Evolutionary conservation across 83 land plant genomes (phyloP), one percentile per base, ranked within the genome.

Genomic region (Picea mariana): DNA sequence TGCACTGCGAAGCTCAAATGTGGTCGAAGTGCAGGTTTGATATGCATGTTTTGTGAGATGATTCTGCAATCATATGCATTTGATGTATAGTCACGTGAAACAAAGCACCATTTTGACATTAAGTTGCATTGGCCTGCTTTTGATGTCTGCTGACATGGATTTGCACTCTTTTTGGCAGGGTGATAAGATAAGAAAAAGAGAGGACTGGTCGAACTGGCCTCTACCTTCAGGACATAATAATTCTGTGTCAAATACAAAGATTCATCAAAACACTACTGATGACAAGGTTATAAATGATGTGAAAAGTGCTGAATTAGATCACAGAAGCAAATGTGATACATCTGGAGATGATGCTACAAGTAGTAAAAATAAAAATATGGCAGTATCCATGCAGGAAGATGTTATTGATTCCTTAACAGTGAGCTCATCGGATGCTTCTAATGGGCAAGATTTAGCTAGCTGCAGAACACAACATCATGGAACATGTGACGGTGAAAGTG

Each of bases 11-110:
- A 85, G 83, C 79, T 98, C 99, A 72, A 75, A 26, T 69, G 61
- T 85, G 34, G 87, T 98, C 6, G 99, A 98, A 88, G 90, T 94
- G 75, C 95, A 93, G 97, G 99, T 94, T 67, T 65, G 84, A 72
- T 80, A 34, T 82, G 59, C 55, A 62, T 71, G 26, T 26, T 31
- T 81, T 58, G 24, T 26, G 4, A n/a, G 26, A 8, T 80, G 24
- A 18, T 6, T 11, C 55, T 81, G 15, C 16, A 67, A 60, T 80
- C 68, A 31, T 82, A n/a, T 38, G 23, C 8, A 2, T 63, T n/a
- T 65, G 44, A 31, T 21, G 67, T 24, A 16, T 58, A 58, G 18
- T 77, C 18, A 26, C 21, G 31, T 65, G 42, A 24, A 17, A 34
- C 38, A 9, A 26, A 23, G 79, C 44, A 49, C 17, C 61, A 9